Evolutionary conservation across 139 green algal species (phyloP).

Genomic region (Volvox africanus): DNA sequence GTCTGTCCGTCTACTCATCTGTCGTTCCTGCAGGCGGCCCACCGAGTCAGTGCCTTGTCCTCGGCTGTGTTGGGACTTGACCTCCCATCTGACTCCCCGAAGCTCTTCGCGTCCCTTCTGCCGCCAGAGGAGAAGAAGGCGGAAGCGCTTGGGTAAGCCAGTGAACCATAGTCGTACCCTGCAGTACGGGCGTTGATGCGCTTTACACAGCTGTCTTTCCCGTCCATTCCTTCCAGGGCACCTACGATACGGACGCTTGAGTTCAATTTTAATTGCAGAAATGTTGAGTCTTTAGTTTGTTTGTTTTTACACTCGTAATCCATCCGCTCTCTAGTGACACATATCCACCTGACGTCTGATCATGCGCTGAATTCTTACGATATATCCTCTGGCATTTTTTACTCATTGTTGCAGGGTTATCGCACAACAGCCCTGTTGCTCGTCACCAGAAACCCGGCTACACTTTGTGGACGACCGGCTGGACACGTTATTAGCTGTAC

Average conservation of each 20-base stretch:
- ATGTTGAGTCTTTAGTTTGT: too few relatives aligned
- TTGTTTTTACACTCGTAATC: too few relatives aligned
- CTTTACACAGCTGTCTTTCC: too few relatives aligned
- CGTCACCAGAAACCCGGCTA: constrained; percentile 40
- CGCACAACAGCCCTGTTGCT: not conserved
- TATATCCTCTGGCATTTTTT: not conserved
- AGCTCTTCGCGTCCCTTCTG: constrained; percentile 73
- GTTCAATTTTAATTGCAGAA: too few relatives aligned
- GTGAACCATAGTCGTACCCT: not conserved
- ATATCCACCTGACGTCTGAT: too few relatives aligned
- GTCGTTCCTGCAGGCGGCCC: not conserved
- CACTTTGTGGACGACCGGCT: constrained; percentile 87
- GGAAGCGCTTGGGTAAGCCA: constrained; percentile 51
- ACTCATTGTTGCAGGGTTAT: not conserved
- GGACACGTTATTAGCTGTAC: constrained; percentile 76
- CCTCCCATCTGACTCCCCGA: constrained; percentile 57
- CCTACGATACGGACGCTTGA: too few relatives aligned
- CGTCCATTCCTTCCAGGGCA: too few relatives aligned
- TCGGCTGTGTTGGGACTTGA: constrained; percentile 57
- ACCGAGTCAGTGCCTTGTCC: constrained; percentile 55
- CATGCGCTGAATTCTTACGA: too few relatives aligned
- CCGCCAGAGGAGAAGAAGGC: constrained; percentile 80
- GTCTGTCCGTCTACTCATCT: too few relatives aligned
- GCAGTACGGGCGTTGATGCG: too few relatives aligned
- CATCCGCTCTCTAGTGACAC: too few relatives aligned